Percentiles rank a stretch among this genome's conserved stretches.
Evolutionary conservation across 306 rosid species (phyloP).

Genomic region (Aeschynomene evenia): DNA sequence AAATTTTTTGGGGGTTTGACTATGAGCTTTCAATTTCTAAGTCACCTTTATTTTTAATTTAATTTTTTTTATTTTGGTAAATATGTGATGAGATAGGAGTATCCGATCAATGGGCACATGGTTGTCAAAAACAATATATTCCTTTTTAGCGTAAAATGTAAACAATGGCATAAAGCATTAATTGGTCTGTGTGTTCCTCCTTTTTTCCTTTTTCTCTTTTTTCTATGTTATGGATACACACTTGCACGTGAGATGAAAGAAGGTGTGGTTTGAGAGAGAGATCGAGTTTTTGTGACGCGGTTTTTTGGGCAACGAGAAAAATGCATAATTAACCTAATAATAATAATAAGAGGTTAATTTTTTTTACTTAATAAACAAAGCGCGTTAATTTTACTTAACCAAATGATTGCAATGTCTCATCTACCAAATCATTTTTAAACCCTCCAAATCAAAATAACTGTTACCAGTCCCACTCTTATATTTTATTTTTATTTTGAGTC

Average conservation of each 20-base stretch:
- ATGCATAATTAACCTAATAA: background rate
- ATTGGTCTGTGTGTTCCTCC: background rate
- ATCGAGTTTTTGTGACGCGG: conserved; percentile 37
- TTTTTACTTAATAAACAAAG: conserved; percentile 21
- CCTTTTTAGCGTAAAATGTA: conserved; percentile 40
- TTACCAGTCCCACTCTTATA: background rate
- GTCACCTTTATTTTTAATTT: background rate
- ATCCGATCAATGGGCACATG: conserved; percentile 32
- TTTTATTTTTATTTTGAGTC: background rate
- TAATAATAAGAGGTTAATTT: background rate
- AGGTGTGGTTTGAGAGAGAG: background rate
- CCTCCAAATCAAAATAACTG: conserved; percentile 8
- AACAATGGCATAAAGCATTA: conserved; percentile 39
- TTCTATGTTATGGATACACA: background rate
- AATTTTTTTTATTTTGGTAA: background rate
- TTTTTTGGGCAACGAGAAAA: conserved; percentile 35
- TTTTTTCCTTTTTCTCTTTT: background rate
- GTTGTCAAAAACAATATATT: conserved; percentile 40
- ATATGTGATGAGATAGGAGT: conserved; percentile 27
- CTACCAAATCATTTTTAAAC: conserved; percentile 28
- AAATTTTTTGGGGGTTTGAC: conserved; percentile 18
- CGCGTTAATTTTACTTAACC: conserved; percentile 41
- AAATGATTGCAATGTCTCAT: conserved; percentile 44
- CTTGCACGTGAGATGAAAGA: conserved; percentile 40
- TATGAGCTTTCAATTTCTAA: conserved; percentile 13